Conservation (phyloP, 805 yeast species). For the Wickerhamomyces hampshirensis region DNA sequence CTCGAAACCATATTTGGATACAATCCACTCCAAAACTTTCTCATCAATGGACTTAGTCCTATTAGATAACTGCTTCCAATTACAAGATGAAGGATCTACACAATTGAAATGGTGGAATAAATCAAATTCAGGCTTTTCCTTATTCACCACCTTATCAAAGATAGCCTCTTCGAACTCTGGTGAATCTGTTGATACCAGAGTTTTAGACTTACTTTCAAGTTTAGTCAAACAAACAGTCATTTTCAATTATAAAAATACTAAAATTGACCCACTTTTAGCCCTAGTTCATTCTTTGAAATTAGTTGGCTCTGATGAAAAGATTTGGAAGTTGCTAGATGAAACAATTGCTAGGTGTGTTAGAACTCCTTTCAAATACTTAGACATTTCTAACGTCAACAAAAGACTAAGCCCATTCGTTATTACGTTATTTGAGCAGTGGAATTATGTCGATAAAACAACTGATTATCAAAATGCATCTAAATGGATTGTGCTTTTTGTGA, state of each 20-base stretch:
- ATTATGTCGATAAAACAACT: slow-evolving; percentile 38
- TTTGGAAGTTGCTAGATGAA: slow-evolving; percentile 73
- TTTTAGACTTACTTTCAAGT: slow-evolving; percentile 34
- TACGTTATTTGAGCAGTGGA: slow-evolving; percentile 65
- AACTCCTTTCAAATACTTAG: slow-evolving; percentile 83
- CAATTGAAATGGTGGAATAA: slow-evolving; percentile 81
- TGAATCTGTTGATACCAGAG: slow-evolving; percentile 40
- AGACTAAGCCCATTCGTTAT: slow-evolving; percentile 52
- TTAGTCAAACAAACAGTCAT: slow-evolving; percentile 49
- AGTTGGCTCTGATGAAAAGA: slow-evolving; percentile 22
- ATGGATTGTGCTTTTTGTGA: slow-evolving; percentile 50
- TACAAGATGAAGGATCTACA: slow-evolving; percentile 48
- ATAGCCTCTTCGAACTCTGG: slow-evolving; percentile 38
- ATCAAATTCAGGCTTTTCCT: slow-evolving; percentile 42
- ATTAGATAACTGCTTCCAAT: slow-evolving; percentile 55
- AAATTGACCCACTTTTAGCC: slow-evolving; percentile 51
- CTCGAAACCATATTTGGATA: slow-evolving; percentile 33
- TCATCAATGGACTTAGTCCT: slow-evolving; percentile 52
- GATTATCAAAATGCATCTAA: slow-evolving; percentile 24
- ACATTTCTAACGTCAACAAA: slow-evolving; percentile 35
- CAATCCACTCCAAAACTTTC: slow-evolving; percentile 29
- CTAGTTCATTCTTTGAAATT: slow-evolving; percentile 45
- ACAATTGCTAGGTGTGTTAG: slow-evolving; percentile 63
- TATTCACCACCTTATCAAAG: slow-evolving; percentile 63
- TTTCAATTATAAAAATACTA: slow-evolving; percentile 40